phyloP scores from a whole-genome alignment of 306 rosid species.

The Adenanthera pavonina region DNA sequence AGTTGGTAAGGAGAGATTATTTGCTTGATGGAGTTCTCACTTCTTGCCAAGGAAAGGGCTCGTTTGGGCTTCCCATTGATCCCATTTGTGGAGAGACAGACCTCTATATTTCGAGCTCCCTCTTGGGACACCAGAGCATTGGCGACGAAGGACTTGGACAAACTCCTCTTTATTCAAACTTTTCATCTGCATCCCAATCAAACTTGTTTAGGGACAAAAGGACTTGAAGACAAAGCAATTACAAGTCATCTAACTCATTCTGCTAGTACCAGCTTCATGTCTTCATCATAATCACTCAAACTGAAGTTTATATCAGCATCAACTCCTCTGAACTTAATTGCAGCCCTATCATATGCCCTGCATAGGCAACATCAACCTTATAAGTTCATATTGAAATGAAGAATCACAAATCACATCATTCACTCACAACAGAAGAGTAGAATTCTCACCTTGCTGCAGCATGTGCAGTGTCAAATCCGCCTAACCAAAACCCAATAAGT shows the following conservation, averaged over 20 bases:
- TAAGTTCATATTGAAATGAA: background rate
- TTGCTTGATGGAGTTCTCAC: slow-evolving; percentile 45
- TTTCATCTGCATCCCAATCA: slow-evolving; percentile 57
- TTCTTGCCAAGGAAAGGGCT: slow-evolving; percentile 66
- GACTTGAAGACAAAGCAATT: background rate
- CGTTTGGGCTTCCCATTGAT: slow-evolving; percentile 70
- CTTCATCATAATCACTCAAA: slow-evolving; percentile 77
- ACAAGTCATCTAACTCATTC: background rate
- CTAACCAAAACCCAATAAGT: slow-evolving; percentile 40
- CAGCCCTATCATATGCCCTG: slow-evolving; percentile 90
- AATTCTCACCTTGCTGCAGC: slow-evolving; percentile 73
- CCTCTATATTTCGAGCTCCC: slow-evolving; percentile 67
- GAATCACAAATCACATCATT: background rate
- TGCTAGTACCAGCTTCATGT: slow-evolving; percentile 62
- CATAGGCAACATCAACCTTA: slow-evolving; percentile 6
- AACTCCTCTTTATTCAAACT: slow-evolving; percentile 73
- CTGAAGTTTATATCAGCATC: slow-evolving; percentile 82
- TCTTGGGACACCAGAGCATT: slow-evolving; percentile 65
- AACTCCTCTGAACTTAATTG: slow-evolving; percentile 77
- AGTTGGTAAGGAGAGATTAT: background rate
- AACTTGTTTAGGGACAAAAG: background rate
- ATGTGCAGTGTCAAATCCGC: slow-evolving; percentile 85
- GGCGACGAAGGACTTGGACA: slow-evolving; percentile 71
- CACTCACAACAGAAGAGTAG: background rate
- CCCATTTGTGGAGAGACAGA: slow-evolving; percentile 60